Evolutionary conservation across 2,329 filamentous ascomycete species (phyloP).

Genomic region (Aureobasidium sp.): DNA sequence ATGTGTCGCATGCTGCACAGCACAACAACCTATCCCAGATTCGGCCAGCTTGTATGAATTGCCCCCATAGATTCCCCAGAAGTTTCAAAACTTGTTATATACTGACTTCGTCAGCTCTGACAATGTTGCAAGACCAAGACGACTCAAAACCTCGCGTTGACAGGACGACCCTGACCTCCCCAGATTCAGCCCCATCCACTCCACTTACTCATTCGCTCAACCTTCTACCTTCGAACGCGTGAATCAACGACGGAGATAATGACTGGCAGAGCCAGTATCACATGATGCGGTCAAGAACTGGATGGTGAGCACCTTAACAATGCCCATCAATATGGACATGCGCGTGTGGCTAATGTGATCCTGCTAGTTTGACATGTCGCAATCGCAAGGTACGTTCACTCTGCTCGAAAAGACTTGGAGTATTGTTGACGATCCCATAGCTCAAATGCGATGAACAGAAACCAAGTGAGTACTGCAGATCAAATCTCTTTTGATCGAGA

Average conservation of each 20-base stretch:
- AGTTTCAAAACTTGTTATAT: no score
- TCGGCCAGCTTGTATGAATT: not conserved
- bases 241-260: not conserved
- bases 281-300: slow-evolving; percentile 25
- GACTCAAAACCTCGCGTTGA: not conserved
- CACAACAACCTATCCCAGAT: not conserved
- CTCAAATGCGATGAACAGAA: slow-evolving; percentile 59
- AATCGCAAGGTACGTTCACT: slow-evolving; percentile 24
- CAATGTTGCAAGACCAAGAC: not conserved
- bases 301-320: slow-evolving; percentile 24
- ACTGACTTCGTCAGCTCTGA: not conserved
- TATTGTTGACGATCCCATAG: slow-evolving; percentile 28
- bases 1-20: no score
- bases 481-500: not conserved
- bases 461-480: slow-evolving; percentile 31
- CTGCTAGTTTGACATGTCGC: slow-evolving; percentile 27
- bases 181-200: not conserved
- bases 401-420: not conserved
- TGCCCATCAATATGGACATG: not conserved
- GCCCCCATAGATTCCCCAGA: no score
- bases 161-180: not conserved
- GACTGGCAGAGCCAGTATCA: not conserved
- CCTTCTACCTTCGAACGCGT: not conserved
- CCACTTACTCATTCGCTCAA: not conserved
- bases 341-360: slow-evolving; percentile 7